A percentile compares a stretch with the other conserved stretches of the same genome.
Conservation (phyloP, 495 filamentous ascomycete genomes). For the Astrothelium macrocarpum region DNA sequence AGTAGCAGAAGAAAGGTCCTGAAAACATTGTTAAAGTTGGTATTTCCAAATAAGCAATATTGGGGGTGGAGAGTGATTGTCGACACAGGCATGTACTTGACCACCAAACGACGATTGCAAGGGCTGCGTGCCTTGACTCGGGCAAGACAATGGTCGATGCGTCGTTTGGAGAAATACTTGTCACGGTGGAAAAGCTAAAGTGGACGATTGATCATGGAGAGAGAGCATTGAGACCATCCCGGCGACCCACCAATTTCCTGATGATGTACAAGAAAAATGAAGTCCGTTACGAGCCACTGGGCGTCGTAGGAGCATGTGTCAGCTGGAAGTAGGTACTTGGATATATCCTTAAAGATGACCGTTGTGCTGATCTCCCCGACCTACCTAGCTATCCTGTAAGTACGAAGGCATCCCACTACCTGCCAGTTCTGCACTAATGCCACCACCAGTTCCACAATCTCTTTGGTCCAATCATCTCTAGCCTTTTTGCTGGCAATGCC, state of each 20-base stretch:
- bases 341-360: background rate
- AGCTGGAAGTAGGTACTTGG: slow-evolving; percentile 76
- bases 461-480: slow-evolving; percentile 79
- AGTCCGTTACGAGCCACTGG: slow-evolving; percentile 84
- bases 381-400: slow-evolving; percentile 3
- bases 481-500: slow-evolving; percentile 86
- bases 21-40: slow-evolving; percentile 66
- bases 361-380: slow-evolving; percentile 2
- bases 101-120: slow-evolving; percentile 80
- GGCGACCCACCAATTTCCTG: slow-evolving; percentile 72
- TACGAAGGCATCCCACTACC: background rate
- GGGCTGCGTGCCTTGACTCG: slow-evolving; percentile 84
- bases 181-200: slow-evolving; percentile 84
- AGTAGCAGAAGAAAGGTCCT: slow-evolving; percentile 68
- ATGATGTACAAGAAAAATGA: slow-evolving; percentile 94
- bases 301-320: slow-evolving; percentile 83
- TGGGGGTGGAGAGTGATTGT: background rate
- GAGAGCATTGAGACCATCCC: slow-evolving; percentile 59
- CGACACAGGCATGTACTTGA: slow-evolving; percentile 60
- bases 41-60: background rate
- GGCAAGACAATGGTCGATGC: slow-evolving; percentile 95
- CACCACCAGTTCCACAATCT: slow-evolving; percentile 81
- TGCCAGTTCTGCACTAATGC: background rate
- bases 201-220: slow-evolving; percentile 94
- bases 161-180: slow-evolving; percentile 84